Percentiles rank a stretch among this genome's conserved stretches.
These are phyloP conservation scores for Xylariales sp. DNA, from an alignment of 2,329 filamentous ascomycete species.

Conservation along the genomic window DNA sequence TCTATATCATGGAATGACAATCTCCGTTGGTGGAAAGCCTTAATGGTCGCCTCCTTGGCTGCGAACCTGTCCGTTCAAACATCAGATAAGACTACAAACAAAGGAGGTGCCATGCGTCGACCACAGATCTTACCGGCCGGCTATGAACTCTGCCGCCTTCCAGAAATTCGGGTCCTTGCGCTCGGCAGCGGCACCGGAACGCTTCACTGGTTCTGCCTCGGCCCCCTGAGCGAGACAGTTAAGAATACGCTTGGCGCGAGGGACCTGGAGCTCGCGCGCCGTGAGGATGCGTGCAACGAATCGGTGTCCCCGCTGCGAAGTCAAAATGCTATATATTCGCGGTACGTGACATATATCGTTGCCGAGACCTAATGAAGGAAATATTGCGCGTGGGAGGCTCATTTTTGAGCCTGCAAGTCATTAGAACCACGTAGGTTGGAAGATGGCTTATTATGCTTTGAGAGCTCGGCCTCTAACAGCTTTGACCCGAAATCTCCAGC, in stretches of 20 bases:
- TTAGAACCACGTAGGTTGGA: too few species aligned
- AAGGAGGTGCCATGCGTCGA: too few species aligned
- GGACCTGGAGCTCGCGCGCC: conserved; percentile 4
- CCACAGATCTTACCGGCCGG: conserved; percentile 33
- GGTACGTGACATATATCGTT: conserved; percentile 72
- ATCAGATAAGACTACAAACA: too few species aligned
- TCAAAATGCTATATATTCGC: conserved; percentile 59
- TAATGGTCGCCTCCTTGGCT: conserved; percentile 71
- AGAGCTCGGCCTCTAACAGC: too few species aligned
- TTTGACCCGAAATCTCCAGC: too few species aligned
- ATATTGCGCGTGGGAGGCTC: conserved; percentile 43
- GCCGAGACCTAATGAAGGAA: conserved; percentile 63
- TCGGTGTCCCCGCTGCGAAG: conserved; percentile 30
- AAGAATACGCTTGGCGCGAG: neutral
- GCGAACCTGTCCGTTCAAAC: conserved; percentile 53
- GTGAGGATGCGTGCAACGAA: conserved; percentile 45
- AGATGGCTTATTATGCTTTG: too few species aligned
- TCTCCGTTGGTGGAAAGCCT: conserved; percentile 58
- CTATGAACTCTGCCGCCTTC: conserved; percentile 36
- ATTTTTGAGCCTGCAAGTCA: too few species aligned
- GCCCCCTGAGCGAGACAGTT: too few species aligned
- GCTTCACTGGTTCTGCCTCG: too few species aligned
- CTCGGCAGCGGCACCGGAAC: too few species aligned
- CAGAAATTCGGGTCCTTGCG: conserved; percentile 22
- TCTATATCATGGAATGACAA: conserved; percentile 60